A percentile compares a stretch with the other conserved stretches of the same genome.
Evolutionary conservation across 2,329 filamentous ascomycete species (phyloP).

Genomic region (Thermoascus crustaceus): DNA sequence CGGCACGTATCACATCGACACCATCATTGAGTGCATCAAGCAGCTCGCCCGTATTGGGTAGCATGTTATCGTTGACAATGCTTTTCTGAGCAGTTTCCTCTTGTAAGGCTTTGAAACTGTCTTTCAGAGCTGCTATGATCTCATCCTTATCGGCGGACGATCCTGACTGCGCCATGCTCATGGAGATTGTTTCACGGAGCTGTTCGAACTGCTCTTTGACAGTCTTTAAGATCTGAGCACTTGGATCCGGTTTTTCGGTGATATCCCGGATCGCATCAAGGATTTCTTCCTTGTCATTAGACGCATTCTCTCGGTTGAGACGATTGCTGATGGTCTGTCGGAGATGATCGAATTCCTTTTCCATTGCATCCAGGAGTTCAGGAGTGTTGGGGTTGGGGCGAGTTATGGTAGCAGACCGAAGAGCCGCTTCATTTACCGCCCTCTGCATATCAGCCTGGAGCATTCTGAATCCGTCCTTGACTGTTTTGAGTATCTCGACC

Average conservation of each 20-base stretch:
- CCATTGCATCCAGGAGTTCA: constrained; percentile 64
- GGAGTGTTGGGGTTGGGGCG: constrained; percentile 50
- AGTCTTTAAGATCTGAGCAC: constrained; percentile 29
- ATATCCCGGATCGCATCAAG: constrained; percentile 51
- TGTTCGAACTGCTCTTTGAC: constrained; percentile 55
- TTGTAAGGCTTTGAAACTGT: constrained; percentile 34
- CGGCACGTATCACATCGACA: constrained; percentile 64
- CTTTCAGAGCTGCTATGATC: constrained; percentile 48
- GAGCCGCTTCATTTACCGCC: constrained; percentile 38
- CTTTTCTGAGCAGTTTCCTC: constrained; percentile 48
- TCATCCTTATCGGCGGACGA: constrained; percentile 52
- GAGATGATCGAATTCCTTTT: constrained; percentile 73
- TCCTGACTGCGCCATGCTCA: constrained; percentile 42
- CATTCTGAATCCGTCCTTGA: constrained; percentile 54
- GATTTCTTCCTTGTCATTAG: constrained; percentile 52
- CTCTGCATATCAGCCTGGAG: constrained; percentile 52
- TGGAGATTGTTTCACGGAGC: constrained; percentile 50
- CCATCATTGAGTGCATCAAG: constrained; percentile 59
- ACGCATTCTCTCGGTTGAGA: constrained; percentile 52
- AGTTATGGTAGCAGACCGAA: constrained; percentile 20
- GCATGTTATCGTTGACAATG: constrained; percentile 47
- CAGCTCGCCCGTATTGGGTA: constrained; percentile 49
- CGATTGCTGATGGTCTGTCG: constrained; percentile 67
- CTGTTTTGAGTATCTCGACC: constrained; percentile 67
- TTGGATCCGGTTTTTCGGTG: constrained; percentile 29